Percentiles rank a stretch among this genome's conserved stretches.
Conservation (phyloP, 805 yeast genomes). For the Suhomyces xylopsoci region DNA sequence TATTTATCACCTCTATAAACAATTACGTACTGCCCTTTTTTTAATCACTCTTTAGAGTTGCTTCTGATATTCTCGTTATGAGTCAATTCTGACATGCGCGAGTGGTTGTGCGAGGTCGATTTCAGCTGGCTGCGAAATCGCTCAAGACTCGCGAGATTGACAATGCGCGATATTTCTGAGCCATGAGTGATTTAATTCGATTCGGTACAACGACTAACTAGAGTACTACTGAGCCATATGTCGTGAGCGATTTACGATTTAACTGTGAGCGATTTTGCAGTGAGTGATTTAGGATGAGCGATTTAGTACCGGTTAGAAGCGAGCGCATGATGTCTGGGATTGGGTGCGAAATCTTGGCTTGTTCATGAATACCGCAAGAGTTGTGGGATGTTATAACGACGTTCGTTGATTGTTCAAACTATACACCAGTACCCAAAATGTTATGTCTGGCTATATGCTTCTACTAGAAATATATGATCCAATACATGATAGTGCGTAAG, state of each 20-base stretch:
- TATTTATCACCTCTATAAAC: background rate
- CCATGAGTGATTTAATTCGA: background rate
- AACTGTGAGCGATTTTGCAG: background rate
- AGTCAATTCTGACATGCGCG: background rate
- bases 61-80: background rate
- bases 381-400: too few relatives aligned
- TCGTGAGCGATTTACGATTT: background rate
- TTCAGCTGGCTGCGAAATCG: background rate
- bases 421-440: background rate
- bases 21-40: background rate
- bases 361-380: background rate
- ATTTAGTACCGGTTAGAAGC: background rate
- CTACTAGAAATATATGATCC: too few relatives aligned
- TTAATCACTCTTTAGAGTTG: background rate
- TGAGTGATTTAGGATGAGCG: background rate
- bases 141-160: background rate
- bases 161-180: background rate
- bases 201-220: background rate
- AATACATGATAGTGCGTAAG: too few relatives aligned
- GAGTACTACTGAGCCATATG: background rate
- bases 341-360: background rate
- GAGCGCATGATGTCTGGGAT: background rate
- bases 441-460: background rate
- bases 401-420: background rate
- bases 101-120: background rate